Percentiles rank a stretch among this genome's conserved stretches.
These are phyloP conservation scores for Cenchrus americanus DNA, from an alignment of 176 grass and related monocot genomes.

Conservation along the genomic window DNA sequence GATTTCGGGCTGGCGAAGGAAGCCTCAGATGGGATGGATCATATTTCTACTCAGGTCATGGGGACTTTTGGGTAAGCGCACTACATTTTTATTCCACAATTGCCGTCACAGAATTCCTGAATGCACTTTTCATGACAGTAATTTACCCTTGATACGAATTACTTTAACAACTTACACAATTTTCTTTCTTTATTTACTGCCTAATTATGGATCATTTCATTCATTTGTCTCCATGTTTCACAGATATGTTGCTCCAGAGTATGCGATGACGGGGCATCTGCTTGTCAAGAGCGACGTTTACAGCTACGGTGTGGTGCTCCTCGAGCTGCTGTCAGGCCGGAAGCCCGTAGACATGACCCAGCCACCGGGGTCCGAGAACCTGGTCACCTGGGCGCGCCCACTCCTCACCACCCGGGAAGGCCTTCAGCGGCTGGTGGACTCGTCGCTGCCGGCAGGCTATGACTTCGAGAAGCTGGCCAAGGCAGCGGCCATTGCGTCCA, in stretches of 20 bases:
- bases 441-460: conserved; percentile 53
- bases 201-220: not conserved
- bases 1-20: conserved; percentile 96
- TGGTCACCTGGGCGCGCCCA: conserved; percentile 91
- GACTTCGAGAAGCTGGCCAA: conserved; percentile 83
- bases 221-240: conserved; percentile 2
- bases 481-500: conserved; percentile 86
- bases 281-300: conserved; percentile 97
- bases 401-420: conserved; percentile 77
- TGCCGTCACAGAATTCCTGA: not conserved
- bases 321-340: conserved; percentile 87
- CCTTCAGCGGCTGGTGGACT: conserved; percentile 78
- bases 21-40: conserved; percentile 70
- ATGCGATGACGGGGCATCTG: conserved; percentile 96
- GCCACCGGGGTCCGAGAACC: conserved; percentile 77
- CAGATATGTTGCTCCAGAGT: conserved; percentile 98
- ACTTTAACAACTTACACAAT: not conserved
- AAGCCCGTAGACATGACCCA: conserved; percentile 87
- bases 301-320: conserved; percentile 93
- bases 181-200: not conserved
- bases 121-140: not conserved
- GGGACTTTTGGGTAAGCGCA: conserved; percentile 88
- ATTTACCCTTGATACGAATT: not conserved
- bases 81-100: not conserved
- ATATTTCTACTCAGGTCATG: conserved; percentile 95